phyloP scores from a whole-genome alignment of 352 stramenopile genomes.

The Globisporangium mamillatum region DNA sequence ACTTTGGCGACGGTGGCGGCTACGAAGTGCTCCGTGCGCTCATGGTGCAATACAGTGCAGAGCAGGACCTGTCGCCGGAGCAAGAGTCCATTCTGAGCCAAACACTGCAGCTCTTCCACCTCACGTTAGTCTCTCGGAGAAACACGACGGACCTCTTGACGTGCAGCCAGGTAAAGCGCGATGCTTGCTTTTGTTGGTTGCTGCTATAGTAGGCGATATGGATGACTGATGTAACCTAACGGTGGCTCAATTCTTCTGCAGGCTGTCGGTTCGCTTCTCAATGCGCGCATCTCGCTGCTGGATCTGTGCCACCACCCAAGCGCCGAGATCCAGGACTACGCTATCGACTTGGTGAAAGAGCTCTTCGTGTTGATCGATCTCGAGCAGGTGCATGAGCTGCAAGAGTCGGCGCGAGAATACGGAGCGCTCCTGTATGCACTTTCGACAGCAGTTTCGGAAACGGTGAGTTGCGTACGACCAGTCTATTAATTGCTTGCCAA shows the following conservation, averaged over 20 bases:
- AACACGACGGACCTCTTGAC: conserved; percentile 50
- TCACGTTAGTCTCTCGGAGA: conserved; percentile 56
- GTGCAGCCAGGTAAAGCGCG: conserved; percentile 30
- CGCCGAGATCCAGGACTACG: conserved; percentile 41
- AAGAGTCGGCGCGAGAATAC: conserved; percentile 77
- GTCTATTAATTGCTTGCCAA: conserved; percentile 1
- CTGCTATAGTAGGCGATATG: too few relatives aligned
- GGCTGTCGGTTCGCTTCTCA: conserved; percentile 62
- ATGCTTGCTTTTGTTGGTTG: not conserved
- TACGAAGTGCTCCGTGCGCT: conserved; percentile 69
- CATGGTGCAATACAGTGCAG: conserved; percentile 56
- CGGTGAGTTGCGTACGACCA: not conserved
- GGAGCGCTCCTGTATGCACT: conserved; percentile 73
- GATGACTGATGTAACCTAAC: not conserved
- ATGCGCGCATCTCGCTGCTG: conserved; percentile 62
- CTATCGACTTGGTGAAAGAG: conserved; percentile 71
- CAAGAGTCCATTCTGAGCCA: conserved; percentile 38
- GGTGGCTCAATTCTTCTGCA: not conserved
- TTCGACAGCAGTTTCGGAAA: conserved; percentile 37
- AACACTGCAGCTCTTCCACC: conserved; percentile 63
- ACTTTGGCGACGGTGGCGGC: conserved; percentile 70
- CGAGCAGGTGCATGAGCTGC: conserved; percentile 72
- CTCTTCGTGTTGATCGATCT: conserved; percentile 72
- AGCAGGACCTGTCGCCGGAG: conserved; percentile 18
- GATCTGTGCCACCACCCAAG: conserved; percentile 60